Evolutionary conservation across 495 filamentous ascomycete genomes (phyloP).

Genomic region (Aspergillus saccharolyticus): DNA sequence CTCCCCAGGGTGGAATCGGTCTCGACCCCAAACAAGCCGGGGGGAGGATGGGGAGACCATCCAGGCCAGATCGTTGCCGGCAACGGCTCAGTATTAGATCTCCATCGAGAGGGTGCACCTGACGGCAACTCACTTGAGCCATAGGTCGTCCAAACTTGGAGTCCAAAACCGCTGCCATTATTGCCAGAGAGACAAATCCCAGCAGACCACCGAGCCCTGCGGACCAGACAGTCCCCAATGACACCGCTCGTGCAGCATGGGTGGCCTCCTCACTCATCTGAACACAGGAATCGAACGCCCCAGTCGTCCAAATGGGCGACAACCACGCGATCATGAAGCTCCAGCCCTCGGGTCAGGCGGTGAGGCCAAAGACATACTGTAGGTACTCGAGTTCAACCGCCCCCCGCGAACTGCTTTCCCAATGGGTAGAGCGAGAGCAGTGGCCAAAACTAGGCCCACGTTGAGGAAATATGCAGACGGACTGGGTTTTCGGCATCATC

Average conservation of each 20-base stretch:
- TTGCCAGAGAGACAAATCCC: conserved; percentile 50
- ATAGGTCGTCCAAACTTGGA: conserved; percentile 40
- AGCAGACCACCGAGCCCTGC: conserved; percentile 40
- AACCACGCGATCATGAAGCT: conserved; percentile 64
- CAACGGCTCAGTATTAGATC: conserved; percentile 34
- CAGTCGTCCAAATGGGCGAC: conserved; percentile 64
- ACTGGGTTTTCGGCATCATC: conserved; percentile 65
- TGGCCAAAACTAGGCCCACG: conserved; percentile 56
- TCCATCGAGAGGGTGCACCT: neutral
- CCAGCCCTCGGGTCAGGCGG: conserved; percentile 57
- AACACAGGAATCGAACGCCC: conserved; percentile 49
- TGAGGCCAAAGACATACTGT: conserved; percentile 46
- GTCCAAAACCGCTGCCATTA: conserved; percentile 31
- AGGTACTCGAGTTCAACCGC: conserved; percentile 34
- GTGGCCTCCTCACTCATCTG: conserved; percentile 63
- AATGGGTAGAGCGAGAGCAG: conserved; percentile 60
- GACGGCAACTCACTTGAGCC: conserved; percentile 32
- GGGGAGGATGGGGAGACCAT: conserved; percentile 58
- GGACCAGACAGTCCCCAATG: conserved; percentile 52
- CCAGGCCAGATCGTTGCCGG: conserved; percentile 60
- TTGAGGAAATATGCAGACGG: conserved; percentile 57
- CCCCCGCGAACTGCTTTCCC: conserved; percentile 37
- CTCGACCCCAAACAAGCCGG: conserved; percentile 57
- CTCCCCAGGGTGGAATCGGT: conserved; percentile 58
- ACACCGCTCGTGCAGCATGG: conserved; percentile 58